Evolutionary conservation across 2,329 filamentous ascomycete genomes (phyloP).

Genomic region (Apiospora aurea): DNA sequence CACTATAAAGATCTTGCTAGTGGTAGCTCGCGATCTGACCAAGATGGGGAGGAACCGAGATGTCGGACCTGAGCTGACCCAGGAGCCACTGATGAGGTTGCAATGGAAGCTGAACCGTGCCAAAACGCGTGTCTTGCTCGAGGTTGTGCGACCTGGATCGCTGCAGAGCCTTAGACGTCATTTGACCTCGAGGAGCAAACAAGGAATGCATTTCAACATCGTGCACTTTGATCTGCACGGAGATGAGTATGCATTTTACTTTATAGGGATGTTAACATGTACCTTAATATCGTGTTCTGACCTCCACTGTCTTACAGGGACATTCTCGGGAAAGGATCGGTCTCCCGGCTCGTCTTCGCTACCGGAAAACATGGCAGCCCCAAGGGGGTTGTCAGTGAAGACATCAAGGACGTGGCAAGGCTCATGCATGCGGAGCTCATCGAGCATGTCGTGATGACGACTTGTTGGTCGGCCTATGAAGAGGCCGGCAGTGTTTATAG

Average conservation of each 20-base stretch:
- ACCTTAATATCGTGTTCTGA: background rate
- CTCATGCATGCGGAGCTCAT: background rate
- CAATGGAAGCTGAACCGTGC: background rate
- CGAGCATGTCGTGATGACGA: conserved; percentile 14
- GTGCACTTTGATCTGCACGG: conserved; percentile 13
- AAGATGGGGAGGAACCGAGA: conserved; percentile 11
- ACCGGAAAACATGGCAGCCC: background rate
- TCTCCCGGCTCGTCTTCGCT: background rate
- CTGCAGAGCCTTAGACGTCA: background rate
- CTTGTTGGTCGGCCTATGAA: conserved; percentile 14
- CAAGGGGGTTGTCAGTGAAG: background rate
- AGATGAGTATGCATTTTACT: background rate
- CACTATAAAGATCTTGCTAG: conserved; percentile 17
- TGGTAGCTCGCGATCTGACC: conserved; percentile 3
- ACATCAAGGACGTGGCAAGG: background rate
- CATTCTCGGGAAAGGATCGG: background rate
- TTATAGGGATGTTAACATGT: background rate
- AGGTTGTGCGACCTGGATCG: conserved; percentile 12
- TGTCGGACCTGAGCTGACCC: background rate
- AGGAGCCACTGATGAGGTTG: conserved; percentile 1
- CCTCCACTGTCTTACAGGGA: background rate
- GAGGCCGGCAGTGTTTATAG: background rate
- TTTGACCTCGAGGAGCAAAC: background rate
- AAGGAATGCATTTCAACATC: conserved; percentile 2
- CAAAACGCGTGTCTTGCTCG: background rate